A percentile compares a stretch with the other conserved stretches of the same genome.
phyloP scores from a whole-genome alignment of 768 basidiomycete species.

The Pluteus cervinus region DNA sequence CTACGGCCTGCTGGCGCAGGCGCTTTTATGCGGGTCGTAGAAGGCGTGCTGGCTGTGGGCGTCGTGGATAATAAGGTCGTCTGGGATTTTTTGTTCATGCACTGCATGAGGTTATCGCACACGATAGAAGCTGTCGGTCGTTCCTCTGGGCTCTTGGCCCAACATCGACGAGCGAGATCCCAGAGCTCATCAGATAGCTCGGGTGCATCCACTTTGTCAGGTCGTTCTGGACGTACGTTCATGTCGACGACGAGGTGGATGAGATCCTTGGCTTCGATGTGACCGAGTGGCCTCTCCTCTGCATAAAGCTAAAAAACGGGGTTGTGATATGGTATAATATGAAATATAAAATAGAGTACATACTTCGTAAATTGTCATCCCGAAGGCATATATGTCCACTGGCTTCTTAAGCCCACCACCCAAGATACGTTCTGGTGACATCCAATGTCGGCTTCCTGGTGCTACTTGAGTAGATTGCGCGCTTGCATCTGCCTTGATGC shows the following conservation, averaged over 20 bases:
- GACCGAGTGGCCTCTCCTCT: too few species aligned
- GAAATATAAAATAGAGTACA: too few species aligned
- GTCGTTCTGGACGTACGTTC: slow-evolving; percentile 5
- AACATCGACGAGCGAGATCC: slow-evolving; percentile 7
- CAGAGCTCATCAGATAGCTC: slow-evolving; percentile 7
- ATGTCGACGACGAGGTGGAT: neutral
- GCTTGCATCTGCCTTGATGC: slow-evolving; percentile 17
- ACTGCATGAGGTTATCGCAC: too few species aligned
- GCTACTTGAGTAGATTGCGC: slow-evolving; percentile 9
- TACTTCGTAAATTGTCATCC: slow-evolving; percentile 22
- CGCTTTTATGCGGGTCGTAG: too few species aligned
- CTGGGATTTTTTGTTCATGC: too few species aligned
- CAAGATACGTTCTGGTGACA: slow-evolving; percentile 18
- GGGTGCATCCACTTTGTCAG: slow-evolving; percentile 3
- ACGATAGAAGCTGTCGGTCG: too few species aligned
- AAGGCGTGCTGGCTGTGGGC: too few species aligned
- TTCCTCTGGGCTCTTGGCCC: slow-evolving; percentile 3
- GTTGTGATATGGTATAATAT: neutral
- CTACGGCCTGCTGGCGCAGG: too few species aligned
- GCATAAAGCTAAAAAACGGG: too few species aligned
- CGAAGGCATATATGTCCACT: slow-evolving; percentile 19
- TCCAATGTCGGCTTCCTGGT: slow-evolving; percentile 20
- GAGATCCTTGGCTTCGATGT: neutral
- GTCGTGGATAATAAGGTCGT: too few species aligned
- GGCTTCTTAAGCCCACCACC: slow-evolving; percentile 11